Percentiles rank a stretch among this genome's conserved stretches.
phyloP scores from a whole-genome alignment of 2,329 filamentous ascomycete genomes.

The Neonectria coccinea region DNA sequence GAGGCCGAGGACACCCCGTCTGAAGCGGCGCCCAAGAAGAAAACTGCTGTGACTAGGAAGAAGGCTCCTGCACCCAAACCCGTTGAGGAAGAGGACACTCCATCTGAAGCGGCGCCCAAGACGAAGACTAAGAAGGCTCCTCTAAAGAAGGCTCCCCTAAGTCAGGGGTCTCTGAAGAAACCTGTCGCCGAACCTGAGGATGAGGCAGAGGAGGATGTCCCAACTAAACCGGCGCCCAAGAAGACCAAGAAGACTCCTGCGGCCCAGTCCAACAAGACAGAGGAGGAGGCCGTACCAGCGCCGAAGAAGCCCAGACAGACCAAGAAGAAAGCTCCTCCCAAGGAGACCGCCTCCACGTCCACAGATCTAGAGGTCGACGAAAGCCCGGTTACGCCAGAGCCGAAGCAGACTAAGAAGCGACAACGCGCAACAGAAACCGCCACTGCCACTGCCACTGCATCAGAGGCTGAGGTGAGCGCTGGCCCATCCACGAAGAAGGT shows the following conservation, averaged over 20 bases:
- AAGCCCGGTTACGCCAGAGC: neutral
- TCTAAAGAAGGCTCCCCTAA: too few relatives aligned
- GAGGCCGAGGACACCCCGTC: neutral
- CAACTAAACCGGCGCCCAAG: neutral
- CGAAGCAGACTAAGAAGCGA: neutral
- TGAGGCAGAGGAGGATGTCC: neutral
- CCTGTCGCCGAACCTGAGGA: neutral
- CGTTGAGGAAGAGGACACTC: too few relatives aligned
- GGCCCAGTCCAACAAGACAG: too few relatives aligned
- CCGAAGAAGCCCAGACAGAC: neutral
- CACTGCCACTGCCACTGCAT: neutral
- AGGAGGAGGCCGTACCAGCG: neutral
- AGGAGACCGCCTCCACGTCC: too few relatives aligned
- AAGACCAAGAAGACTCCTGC: neutral
- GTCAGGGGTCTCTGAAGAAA: too few relatives aligned
- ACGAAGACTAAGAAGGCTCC: neutral
- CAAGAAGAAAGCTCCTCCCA: neutral
- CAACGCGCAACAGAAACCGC: conserved; percentile 13
- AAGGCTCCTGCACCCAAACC: neutral
- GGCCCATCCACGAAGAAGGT: conserved; percentile 32
- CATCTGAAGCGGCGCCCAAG: neutral
- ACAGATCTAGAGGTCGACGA: neutral
- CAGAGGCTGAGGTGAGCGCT: neutral
- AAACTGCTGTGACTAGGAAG: neutral
- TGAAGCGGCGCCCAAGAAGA: neutral